phyloP scores from a whole-genome alignment of 805 yeast genomes.

The Ogataea wickerhamii region DNA sequence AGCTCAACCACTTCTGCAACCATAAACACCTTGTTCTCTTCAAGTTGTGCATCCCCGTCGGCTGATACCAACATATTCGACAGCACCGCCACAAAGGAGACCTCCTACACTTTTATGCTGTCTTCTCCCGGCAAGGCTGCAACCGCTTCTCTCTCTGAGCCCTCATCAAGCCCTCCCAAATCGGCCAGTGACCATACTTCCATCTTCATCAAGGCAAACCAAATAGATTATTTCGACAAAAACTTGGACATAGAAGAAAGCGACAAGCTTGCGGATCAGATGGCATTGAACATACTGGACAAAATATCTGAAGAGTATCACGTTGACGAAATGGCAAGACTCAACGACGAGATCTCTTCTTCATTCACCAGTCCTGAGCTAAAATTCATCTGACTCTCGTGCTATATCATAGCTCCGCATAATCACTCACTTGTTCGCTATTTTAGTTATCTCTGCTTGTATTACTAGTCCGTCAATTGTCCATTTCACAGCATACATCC shows the following conservation, averaged over 20 bases:
- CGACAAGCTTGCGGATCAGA: conserved; percentile 33
- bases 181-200: conserved; percentile 14
- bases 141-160: conserved; percentile 8
- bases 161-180: conserved; percentile 1
- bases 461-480: no score
- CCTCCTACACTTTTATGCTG: conserved; percentile 11
- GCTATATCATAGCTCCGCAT: no score
- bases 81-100: conserved; percentile 5
- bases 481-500: no score
- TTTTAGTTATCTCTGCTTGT: no score
- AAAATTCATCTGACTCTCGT: conserved; percentile 13
- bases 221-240: conserved; percentile 32
- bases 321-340: conserved; percentile 27
- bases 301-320: conserved; percentile 29
- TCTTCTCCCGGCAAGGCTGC: conserved; percentile 6
- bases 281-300: conserved; percentile 32
- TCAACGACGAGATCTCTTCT: conserved; percentile 28
- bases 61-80: conserved; percentile 7
- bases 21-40: conserved; percentile 5
- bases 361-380: conserved; percentile 16
- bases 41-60: conserved; percentile 7
- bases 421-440: no score
- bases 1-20: conserved; percentile 18
- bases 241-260: conserved; percentile 22
- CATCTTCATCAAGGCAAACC: conserved; percentile 29